Evolutionary conservation across 1,139 yeast species (phyloP).

Genomic region (Pneumocystis wakefieldiae): DNA sequence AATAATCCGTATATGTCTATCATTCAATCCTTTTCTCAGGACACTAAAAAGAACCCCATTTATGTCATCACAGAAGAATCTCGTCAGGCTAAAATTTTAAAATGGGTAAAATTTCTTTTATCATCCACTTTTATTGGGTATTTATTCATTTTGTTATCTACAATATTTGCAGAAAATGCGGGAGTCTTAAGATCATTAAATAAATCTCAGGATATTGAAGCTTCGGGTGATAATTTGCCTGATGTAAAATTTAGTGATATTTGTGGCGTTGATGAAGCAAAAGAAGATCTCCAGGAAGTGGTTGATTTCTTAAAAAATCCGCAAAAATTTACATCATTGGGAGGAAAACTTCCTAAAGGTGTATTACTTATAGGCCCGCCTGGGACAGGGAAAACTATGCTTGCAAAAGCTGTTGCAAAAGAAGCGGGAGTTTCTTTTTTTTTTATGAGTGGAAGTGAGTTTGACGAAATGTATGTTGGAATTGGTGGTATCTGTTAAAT

Average conservation of each 20-base stretch:
- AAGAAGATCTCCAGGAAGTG: conserved; percentile 90
- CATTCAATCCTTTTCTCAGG: not conserved
- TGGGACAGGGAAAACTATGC: conserved; percentile 95
- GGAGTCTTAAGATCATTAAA: conserved; percentile 20
- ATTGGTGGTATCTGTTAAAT: conserved; percentile 47
- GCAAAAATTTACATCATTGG: conserved; percentile 84
- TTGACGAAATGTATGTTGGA: conserved; percentile 94
- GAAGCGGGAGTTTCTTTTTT: conserved; percentile 98
- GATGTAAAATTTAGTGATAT: conserved; percentile 81
- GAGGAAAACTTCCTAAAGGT: conserved; percentile 96
- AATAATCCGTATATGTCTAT: not conserved
- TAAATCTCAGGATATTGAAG: conserved; percentile 41
- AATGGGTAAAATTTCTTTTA: conserved; percentile 81
- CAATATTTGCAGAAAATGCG: conserved; percentile 35
- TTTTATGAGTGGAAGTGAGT: conserved; percentile 96
- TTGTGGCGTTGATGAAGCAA: conserved; percentile 96
- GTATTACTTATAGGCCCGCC: conserved; percentile 96
- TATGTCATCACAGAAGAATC: conserved; percentile 86
- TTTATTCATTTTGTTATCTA: conserved; percentile 35
- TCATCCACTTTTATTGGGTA: conserved; percentile 59
- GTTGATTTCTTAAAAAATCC: conserved; percentile 95
- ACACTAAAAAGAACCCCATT: conserved; percentile 38
- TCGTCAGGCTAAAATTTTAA: conserved; percentile 55
- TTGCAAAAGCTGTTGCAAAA: conserved; percentile 98
- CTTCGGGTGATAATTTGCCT: not conserved